A percentile compares a stretch with the other conserved stretches of the same genome.
Evolutionary conservation across 2,329 filamentous ascomycete species (phyloP).

Genomic region (Gaeumannomyces tritici): DNA sequence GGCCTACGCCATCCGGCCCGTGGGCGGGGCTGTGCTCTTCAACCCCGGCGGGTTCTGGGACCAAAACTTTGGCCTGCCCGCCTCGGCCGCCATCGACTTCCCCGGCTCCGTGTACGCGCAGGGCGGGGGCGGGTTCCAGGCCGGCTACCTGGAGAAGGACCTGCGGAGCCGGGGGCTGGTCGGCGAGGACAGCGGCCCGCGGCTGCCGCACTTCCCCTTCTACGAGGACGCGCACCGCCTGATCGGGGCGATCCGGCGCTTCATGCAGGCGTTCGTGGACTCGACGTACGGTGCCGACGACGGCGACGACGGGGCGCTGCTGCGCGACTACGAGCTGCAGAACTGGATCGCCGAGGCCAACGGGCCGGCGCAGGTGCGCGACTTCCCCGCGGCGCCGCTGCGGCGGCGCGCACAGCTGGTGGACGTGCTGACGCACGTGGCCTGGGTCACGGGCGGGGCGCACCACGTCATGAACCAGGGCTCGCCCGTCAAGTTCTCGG

Average conservation of each 20-base stretch:
- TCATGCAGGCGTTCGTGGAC: constrained; percentile 30
- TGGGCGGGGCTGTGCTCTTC: constrained; percentile 16
- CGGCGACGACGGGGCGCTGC: constrained; percentile 18
- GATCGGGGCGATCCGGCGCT: constrained; percentile 22
- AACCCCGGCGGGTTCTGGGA: constrained; percentile 19
- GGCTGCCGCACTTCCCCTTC: constrained; percentile 31
- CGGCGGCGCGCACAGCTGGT: constrained; percentile 20
- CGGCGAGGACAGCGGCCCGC: constrained; percentile 20
- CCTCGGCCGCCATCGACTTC: constrained; percentile 17
- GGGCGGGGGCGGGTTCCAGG: constrained; percentile 21
- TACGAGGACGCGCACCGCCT: constrained; percentile 30
- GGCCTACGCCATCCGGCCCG: constrained; percentile 19
- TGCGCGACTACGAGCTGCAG: constrained; percentile 28
- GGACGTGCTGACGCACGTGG: constrained; percentile 29
- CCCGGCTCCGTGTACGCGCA: constrained; percentile 18
- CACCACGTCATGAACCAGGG: constrained; percentile 34
- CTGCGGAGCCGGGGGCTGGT: constrained; percentile 30
- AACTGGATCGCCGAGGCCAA: constrained; percentile 33
- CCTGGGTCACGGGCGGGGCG: constrained; percentile 6
- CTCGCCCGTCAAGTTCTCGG: constrained; percentile 23
- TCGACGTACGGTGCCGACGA: constrained; percentile 29
- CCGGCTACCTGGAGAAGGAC: constrained; percentile 27
- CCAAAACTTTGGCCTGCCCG: constrained; percentile 20
- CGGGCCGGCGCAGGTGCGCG: constrained; percentile 22
- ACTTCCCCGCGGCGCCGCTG: constrained; percentile 25